phyloP scores from a whole-genome alignment of 306 rosid species.

The Crataegus laevigata region DNA sequence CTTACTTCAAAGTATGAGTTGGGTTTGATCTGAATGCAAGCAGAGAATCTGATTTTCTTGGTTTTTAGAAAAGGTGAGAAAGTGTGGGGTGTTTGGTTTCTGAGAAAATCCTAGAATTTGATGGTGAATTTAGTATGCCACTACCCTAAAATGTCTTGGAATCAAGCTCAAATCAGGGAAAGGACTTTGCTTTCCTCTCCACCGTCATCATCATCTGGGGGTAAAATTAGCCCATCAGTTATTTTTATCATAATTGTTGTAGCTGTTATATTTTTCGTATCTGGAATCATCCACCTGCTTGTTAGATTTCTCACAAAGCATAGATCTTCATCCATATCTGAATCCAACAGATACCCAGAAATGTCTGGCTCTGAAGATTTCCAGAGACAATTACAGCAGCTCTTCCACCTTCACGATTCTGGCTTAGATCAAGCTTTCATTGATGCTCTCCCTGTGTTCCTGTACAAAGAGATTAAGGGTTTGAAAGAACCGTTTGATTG shows the following conservation, averaged over 20 bases:
- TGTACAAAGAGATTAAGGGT: constrained; percentile 65
- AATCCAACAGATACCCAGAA: constrained; percentile 59
- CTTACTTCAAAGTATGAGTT: constrained; percentile 33
- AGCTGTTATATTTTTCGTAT: constrained; percentile 67
- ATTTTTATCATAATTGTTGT: constrained; percentile 61
- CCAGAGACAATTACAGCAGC: constrained; percentile 84
- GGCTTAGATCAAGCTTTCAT: constrained; percentile 86
- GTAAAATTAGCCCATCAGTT: constrained; percentile 57
- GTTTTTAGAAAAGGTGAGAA: not conserved
- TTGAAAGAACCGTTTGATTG: constrained; percentile 82
- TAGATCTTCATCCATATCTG: constrained; percentile 48
- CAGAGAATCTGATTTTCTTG: constrained; percentile 20
- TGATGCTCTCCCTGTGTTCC: constrained; percentile 83
- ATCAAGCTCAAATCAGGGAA: constrained; percentile 40
- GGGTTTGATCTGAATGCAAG: constrained; percentile 31
- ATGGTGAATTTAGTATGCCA: constrained; percentile 25
- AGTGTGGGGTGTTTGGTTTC: constrained; percentile 1
- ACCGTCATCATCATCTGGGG: constrained; percentile 43
- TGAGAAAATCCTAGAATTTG: not conserved
- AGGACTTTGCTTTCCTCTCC: constrained; percentile 21
- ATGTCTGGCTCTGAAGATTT: constrained; percentile 54
- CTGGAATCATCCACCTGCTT: constrained; percentile 69
- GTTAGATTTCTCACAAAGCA: constrained; percentile 55
- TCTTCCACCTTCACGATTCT: constrained; percentile 88
- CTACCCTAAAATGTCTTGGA: constrained; percentile 48